Percentiles rank a stretch among this genome's conserved stretches.
These are phyloP conservation scores for Trifolium pratense DNA, from an alignment of 306 rosid genomes.

Conservation along the genomic window DNA sequence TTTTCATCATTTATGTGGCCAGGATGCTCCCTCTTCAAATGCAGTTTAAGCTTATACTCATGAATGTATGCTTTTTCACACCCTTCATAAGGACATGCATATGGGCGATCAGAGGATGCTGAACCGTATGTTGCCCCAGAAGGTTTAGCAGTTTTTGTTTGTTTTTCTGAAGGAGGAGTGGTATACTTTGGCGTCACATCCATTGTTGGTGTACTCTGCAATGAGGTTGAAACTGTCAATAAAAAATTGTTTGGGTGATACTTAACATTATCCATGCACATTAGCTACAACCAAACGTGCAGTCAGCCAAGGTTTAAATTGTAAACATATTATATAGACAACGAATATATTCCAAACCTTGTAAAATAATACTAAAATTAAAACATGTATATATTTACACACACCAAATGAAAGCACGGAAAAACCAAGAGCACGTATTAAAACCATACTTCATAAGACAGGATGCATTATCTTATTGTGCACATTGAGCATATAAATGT, in stretches of 20 bases:
- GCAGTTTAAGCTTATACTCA: constrained; percentile 93
- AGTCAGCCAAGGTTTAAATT: background rate
- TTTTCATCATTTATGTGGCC: constrained; percentile 77
- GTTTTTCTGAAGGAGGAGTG: constrained; percentile 74
- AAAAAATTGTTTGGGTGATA: constrained; percentile 9
- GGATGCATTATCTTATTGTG: constrained; percentile 19
- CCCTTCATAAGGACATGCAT: constrained; percentile 91
- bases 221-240: constrained; percentile 31
- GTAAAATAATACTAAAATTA: constrained; percentile 9
- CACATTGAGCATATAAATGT: constrained; percentile 34
- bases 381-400: background rate
- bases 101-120: constrained; percentile 92
- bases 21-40: constrained; percentile 91
- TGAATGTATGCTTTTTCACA: constrained; percentile 94
- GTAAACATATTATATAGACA: background rate
- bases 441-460: constrained; percentile 7
- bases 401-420: background rate
- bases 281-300: background rate
- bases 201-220: constrained; percentile 58
- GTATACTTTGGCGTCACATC: constrained; percentile 72
- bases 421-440: constrained; percentile 8
- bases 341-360: background rate
- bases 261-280: background rate
- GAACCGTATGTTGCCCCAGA: constrained; percentile 69
- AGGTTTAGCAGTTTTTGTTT: constrained; percentile 64